A percentile compares a stretch with the other conserved stretches of the same genome.
phyloP scores from a whole-genome alignment of 2,329 filamentous ascomycete species.

The Trichoderma sp. region DNA sequence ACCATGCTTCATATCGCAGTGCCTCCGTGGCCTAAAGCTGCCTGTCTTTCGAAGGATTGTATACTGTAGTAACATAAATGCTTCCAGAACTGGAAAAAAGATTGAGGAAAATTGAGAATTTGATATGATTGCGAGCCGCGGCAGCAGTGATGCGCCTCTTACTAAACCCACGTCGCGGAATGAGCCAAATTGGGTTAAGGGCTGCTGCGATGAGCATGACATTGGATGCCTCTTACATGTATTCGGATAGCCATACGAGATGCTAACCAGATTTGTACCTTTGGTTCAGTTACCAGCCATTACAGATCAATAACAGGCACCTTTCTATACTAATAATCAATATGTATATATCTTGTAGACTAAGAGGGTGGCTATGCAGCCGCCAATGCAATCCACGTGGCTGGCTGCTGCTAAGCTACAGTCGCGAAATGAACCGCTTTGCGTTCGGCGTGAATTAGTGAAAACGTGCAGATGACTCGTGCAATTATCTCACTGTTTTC shows the following conservation, averaged over 20 bases:
- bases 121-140: not conserved
- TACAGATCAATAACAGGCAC: not conserved
- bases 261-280: not conserved
- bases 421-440: not conserved
- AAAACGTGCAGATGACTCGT: not conserved
- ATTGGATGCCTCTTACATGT: not conserved
- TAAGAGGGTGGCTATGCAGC: not conserved
- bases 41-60: not conserved
- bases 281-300: not conserved
- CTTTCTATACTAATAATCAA: not conserved
- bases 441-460: not conserved
- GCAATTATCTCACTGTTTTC: too few species aligned
- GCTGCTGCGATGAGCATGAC: not conserved
- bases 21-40: not conserved
- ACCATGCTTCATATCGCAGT: not conserved
- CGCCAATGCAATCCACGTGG: not conserved
- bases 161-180: not conserved
- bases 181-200: constrained; percentile 2
- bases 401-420: not conserved
- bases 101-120: not conserved
- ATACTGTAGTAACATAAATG: not conserved
- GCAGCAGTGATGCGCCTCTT: not conserved
- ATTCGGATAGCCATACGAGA: not conserved
- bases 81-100: not conserved
- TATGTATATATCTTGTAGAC: not conserved